phyloP scores from a whole-genome alignment of 768 basidiomycete species.

The Auricularia cornea region DNA sequence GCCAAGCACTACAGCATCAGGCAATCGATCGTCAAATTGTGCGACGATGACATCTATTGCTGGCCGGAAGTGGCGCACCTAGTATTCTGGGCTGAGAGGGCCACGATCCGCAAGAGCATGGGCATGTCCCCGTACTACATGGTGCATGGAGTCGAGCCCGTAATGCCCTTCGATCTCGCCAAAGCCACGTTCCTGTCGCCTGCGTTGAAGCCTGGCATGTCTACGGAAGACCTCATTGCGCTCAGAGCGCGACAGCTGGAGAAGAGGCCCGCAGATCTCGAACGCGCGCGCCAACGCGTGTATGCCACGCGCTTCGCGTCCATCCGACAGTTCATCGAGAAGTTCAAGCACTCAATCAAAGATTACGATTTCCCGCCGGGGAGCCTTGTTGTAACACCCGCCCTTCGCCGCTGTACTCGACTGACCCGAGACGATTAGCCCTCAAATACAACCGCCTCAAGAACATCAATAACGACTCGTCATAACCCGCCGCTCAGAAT shows the following conservation, averaged over 20 bases:
- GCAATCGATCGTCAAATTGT: conserved; percentile 3
- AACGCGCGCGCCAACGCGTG: conserved; percentile 9
- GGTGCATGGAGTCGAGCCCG: conserved; percentile 23
- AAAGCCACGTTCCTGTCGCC: conserved; percentile 26
- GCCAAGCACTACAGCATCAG: conserved; percentile 1
- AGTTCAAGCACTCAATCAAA: conserved; percentile 10
- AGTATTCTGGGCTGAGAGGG: conserved; percentile 4
- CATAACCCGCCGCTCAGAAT: too few relatives aligned
- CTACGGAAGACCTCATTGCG: conserved; percentile 16
- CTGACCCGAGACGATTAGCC: too few relatives aligned
- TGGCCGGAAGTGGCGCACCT: conserved; percentile 3
- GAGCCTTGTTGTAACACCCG: too few relatives aligned
- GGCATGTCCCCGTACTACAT: conserved; percentile 24
- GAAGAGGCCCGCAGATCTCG: conserved; percentile 17
- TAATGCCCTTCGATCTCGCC: conserved; percentile 23
- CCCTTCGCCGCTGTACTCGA: too few relatives aligned
- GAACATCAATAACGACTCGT: too few relatives aligned
- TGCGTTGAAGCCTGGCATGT: conserved; percentile 10
- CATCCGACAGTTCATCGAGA: conserved; percentile 19
- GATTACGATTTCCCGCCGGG: conserved; percentile 22
- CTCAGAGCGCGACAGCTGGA: conserved; percentile 18
- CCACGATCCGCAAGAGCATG: not conserved
- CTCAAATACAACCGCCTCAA: too few relatives aligned
- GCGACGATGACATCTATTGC: not conserved
- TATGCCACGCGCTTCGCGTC: conserved; percentile 13